Percentiles rank a stretch among this genome's conserved stretches.
These are phyloP conservation scores for Geosmithia morbida DNA, from an alignment of 2,329 filamentous ascomycete species.

Conservation along the genomic window DNA sequence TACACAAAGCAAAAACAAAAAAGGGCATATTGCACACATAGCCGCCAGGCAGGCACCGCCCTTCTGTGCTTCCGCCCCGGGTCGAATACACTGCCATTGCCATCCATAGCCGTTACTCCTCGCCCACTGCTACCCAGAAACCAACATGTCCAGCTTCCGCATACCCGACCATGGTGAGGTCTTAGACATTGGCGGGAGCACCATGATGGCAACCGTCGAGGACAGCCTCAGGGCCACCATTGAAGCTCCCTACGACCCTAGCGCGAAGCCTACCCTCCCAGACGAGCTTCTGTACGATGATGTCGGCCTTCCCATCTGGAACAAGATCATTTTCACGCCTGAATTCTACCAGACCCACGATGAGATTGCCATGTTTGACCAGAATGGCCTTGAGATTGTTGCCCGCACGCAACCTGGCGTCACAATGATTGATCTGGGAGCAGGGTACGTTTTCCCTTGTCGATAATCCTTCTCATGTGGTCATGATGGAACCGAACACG, in stretches of 20 bases:
- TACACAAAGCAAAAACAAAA: too few relatives aligned
- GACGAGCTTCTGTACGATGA: constrained; percentile 26
- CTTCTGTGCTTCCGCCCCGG: too few relatives aligned
- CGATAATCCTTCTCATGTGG: too few relatives aligned
- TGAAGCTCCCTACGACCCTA: constrained; percentile 7
- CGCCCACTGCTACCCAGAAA: neutral
- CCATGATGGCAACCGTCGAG: constrained; percentile 13
- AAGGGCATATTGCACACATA: too few relatives aligned
- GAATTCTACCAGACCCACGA: constrained; percentile 26
- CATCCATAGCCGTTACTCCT: too few relatives aligned
- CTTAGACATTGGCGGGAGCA: constrained; percentile 22
- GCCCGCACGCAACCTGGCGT: constrained; percentile 12
- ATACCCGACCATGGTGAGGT: constrained; percentile 15
- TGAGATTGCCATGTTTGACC: constrained; percentile 20
- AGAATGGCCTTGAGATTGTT: constrained; percentile 19
- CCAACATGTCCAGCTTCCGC: constrained; percentile 4
- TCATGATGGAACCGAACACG: too few relatives aligned
- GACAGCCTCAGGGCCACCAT: constrained; percentile 13
- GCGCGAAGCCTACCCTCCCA: constrained; percentile 15
- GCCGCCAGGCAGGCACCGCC: too few relatives aligned
- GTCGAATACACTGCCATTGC: too few relatives aligned
- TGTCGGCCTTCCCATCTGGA: constrained; percentile 22
- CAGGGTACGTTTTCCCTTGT: constrained; percentile 17
- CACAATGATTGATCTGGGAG: constrained; percentile 24
- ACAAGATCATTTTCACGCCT: constrained; percentile 21